Percentiles rank a stretch among this genome's conserved stretches.
phyloP scores from a whole-genome alignment of 2,329 filamentous ascomycete genomes.

The Fonsecaea pugnacius region DNA sequence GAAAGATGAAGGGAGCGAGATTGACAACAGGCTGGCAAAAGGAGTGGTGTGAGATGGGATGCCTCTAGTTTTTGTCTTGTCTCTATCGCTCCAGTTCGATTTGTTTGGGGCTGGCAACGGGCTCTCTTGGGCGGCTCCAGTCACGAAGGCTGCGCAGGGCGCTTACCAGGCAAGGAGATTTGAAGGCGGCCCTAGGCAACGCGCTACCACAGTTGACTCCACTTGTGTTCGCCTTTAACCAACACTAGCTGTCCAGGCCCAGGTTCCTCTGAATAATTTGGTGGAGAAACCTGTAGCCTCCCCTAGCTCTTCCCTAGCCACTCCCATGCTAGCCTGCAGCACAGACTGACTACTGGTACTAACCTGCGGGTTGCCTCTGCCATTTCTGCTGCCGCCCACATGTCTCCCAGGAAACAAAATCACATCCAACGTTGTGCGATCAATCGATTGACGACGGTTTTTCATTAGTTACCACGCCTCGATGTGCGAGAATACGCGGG shows the following conservation, averaged over 20 bases:
- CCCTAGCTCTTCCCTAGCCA: neutral
- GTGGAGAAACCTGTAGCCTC: constrained; percentile 4
- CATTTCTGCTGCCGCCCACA: constrained; percentile 4
- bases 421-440: neutral
- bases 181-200: constrained; percentile 25
- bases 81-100: neutral
- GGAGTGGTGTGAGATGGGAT: constrained; percentile 21
- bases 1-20: constrained; percentile 23
- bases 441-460: neutral
- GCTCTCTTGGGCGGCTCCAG: constrained; percentile 15
- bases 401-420: constrained; percentile 7
- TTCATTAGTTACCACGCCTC: neutral
- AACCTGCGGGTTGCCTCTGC: neutral
- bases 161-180: constrained; percentile 21
- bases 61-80: constrained; percentile 23
- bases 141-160: constrained; percentile 12
- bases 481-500: neutral
- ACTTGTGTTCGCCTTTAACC: constrained; percentile 3
- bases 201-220: constrained; percentile 9
- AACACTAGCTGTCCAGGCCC: constrained; percentile 6
- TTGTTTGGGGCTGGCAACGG: constrained; percentile 21
- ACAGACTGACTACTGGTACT: neutral
- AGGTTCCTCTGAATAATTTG: constrained; percentile 1
- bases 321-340: neutral
- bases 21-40: constrained; percentile 14